Evolutionary conservation across 257 asterid genomes (phyloP).

Genomic region (Eustoma russellianum): DNA sequence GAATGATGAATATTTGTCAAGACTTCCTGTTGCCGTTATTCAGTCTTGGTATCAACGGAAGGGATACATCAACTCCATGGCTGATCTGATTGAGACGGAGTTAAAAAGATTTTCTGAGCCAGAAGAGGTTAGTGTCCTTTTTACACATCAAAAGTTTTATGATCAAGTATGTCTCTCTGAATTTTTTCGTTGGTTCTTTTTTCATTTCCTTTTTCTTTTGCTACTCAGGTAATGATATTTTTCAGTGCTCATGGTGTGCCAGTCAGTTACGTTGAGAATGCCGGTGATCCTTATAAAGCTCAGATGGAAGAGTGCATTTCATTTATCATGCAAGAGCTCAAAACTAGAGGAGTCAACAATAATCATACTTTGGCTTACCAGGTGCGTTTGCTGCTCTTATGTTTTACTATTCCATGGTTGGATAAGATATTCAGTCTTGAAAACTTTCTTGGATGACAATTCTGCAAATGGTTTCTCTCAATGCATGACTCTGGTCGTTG

Average conservation of each 20-base stretch:
- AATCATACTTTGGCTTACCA: constrained; percentile 84
- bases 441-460: not conserved
- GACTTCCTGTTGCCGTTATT: constrained; percentile 77
- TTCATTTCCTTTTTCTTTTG: constrained; percentile 7
- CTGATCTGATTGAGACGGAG: constrained; percentile 77
- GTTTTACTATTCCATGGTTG: not conserved
- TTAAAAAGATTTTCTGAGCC: constrained; percentile 48
- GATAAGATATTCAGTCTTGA: too few species aligned
- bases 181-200: constrained; percentile 3
- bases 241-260: constrained; percentile 99
- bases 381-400: constrained; percentile 30
- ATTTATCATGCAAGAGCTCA: constrained; percentile 86
- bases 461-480: too few species aligned
- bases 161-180: not conserved
- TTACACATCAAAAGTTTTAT: not conserved
- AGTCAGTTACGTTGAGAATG: constrained; percentile 80
- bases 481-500: too few species aligned
- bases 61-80: constrained; percentile 90
- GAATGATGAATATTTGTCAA: constrained; percentile 52
- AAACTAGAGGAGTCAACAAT: constrained; percentile 60
- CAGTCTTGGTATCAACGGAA: constrained; percentile 90
- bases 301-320: constrained; percentile 95
- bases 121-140: constrained; percentile 41
- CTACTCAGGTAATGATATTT: constrained; percentile 65
- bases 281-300: constrained; percentile 86